Percentiles rank a stretch among this genome's conserved stretches.
Evolutionary conservation across 345 rosid species (phyloP).

Genomic region (Dimocarpus longan): DNA sequence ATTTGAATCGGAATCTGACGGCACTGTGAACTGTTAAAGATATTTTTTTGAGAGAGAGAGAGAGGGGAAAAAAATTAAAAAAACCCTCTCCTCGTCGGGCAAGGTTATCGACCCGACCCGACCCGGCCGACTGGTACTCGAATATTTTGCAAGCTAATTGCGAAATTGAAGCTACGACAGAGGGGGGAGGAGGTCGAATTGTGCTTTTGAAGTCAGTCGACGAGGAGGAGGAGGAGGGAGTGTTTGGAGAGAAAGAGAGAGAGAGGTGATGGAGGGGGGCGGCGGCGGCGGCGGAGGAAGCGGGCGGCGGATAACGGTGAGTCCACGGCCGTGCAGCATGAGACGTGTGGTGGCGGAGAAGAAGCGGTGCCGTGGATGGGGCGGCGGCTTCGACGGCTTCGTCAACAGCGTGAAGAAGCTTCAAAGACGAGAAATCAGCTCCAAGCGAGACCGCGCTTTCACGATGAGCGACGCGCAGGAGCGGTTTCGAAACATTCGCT

Average conservation of each 20-base stretch:
- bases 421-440: slow-evolving; percentile 79
- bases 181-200: not conserved
- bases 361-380: slow-evolving; percentile 50
- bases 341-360: slow-evolving; percentile 65
- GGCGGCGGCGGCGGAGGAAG: slow-evolving; percentile 32
- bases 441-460: slow-evolving; percentile 75
- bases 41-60: not conserved
- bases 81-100: not conserved
- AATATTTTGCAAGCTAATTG: not conserved
- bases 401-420: slow-evolving; percentile 82
- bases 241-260: not conserved
- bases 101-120: not conserved
- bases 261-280: slow-evolving; percentile 28
- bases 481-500: slow-evolving; percentile 82
- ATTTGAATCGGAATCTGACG: slow-evolving; percentile 14
- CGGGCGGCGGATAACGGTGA: slow-evolving; percentile 55
- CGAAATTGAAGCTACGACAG: slow-evolving; percentile 1
- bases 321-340: slow-evolving; percentile 64
- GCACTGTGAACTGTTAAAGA: not conserved
- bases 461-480: slow-evolving; percentile 80
- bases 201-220: not conserved
- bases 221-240: not conserved
- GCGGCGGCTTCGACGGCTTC: slow-evolving; percentile 50
- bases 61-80: not conserved
- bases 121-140: not conserved